phyloP scores from a whole-genome alignment of 2,329 filamentous ascomycete species.

The Alternaria dauci region DNA sequence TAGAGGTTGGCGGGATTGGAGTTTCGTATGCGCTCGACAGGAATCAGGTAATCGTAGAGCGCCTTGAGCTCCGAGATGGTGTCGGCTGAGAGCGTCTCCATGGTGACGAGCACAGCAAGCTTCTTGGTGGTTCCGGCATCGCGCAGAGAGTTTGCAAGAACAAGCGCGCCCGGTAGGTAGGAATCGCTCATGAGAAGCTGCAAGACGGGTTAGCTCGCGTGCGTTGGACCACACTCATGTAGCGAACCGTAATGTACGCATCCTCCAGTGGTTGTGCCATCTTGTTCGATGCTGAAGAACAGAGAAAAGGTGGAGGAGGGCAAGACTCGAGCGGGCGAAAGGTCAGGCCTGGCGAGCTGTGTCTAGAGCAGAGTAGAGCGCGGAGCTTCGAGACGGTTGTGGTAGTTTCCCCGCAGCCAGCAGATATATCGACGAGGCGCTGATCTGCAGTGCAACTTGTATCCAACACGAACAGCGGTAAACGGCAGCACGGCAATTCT shows the following conservation, averaged over 20 bases:
- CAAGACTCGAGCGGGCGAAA: neutral
- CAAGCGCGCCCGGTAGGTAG: constrained; percentile 92
- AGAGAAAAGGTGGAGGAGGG: constrained; percentile 2
- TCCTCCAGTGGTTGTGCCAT: constrained; percentile 59
- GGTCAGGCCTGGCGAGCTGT: neutral
- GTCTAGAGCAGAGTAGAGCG: constrained; percentile 6
- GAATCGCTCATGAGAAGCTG: constrained; percentile 91
- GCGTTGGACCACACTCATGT: constrained; percentile 19
- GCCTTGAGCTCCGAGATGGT: constrained; percentile 82
- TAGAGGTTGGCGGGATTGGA: constrained; percentile 80
- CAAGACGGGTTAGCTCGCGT: constrained; percentile 37
- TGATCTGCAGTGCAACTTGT: constrained; percentile 29
- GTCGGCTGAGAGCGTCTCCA: constrained; percentile 77
- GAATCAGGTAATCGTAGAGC: constrained; percentile 88
- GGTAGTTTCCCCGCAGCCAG: constrained; percentile 39
- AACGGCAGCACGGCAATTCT: constrained; percentile 27
- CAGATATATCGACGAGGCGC: constrained; percentile 30
- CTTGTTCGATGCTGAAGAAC: constrained; percentile 10
- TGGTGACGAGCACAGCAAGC: constrained; percentile 82
- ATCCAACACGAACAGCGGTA: constrained; percentile 33
- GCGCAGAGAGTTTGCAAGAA: constrained; percentile 91
- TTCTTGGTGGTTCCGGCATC: constrained; percentile 89
- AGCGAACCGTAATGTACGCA: constrained; percentile 71
- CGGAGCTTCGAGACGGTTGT: constrained; percentile 21
- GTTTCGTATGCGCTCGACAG: constrained; percentile 82